Percentiles rank a stretch among this genome's conserved stretches.
Evolutionary conservation across 176 grass and related monocot species (phyloP).

Genomic region (Alopecurus myosuroides): DNA sequence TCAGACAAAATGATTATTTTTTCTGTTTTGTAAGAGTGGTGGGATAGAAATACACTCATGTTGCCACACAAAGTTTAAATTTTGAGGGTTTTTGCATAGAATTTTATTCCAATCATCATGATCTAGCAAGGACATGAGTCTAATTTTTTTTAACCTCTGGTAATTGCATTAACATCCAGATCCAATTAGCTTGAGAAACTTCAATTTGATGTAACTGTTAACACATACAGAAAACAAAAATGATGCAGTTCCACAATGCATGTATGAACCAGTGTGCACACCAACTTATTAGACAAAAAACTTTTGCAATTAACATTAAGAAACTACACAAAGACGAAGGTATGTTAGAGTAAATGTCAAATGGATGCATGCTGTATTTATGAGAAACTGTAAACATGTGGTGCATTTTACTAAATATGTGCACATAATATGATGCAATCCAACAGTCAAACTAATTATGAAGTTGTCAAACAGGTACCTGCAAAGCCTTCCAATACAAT

Average conservation of each 20-base stretch:
- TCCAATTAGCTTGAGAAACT: not conserved
- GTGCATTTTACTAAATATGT: not conserved
- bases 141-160: not conserved
- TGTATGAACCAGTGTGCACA: not conserved
- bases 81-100: not conserved
- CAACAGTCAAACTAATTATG: not conserved
- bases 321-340: not conserved
- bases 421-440: not conserved
- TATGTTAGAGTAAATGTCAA: constrained; percentile 5
- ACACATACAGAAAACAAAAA: not conserved
- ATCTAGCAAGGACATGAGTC: not conserved
- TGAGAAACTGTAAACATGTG: not conserved
- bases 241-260: not conserved
- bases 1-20: not conserved
- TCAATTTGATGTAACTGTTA: not conserved
- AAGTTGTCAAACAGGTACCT: constrained; percentile 28
- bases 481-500: constrained; percentile 26
- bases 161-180: not conserved
- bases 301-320: not conserved
- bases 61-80: not conserved
- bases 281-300: not conserved
- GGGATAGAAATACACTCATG: not conserved
- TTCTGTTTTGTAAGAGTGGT: not conserved
- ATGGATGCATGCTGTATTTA: not conserved
- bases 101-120: not conserved